Evolutionary conservation across 2,329 filamentous ascomycete species (phyloP), one percentile per base, ranked within the genome.

Genomic region (Trichoderma asperellum): DNA sequence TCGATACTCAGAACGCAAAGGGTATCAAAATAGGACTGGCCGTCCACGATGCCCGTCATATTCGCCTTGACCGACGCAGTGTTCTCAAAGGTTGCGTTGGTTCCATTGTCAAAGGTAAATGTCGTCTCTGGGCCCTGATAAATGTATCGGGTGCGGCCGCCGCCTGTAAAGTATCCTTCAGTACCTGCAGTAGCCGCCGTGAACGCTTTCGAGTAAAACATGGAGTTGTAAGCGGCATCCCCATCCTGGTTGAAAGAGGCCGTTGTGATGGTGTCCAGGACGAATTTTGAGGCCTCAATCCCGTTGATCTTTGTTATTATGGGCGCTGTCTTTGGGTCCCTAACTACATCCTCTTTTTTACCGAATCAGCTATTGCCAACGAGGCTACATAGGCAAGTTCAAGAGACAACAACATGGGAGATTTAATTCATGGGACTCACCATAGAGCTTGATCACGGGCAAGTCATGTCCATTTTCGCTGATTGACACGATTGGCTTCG

Each of bases 401-500:
- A n/a, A n/a, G n/a, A n/a, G n/a, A 21, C 2, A 61, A 16, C 14
- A 21, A 7, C 18, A 52, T 21, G 1, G 34, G 21, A 2, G 40
- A 12, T 11, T 16, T 5, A 29, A 43, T 18, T 60, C 34, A 61
- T 43, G 37, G 12, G 16, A 70, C 73, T 62, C 60, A 74, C 73
- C 62, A 57, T 71, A 69, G 4, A 74, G 58, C 68, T 75, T 75
- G 32, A 75, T 72, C 5, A 72, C 71, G 6, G 73, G 73, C 55
- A 74, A 21, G 7, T 70, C 69, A 1, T 5, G 58, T 47, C 73
- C 73, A 47, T 81, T 77, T 55, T 80, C 75, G 71, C 78, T 79
- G 61, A 80, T 73, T 6, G 80, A 82, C 5, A 81, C 76, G 74
- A 90, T 71, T 75, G 82, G 77, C 14, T 52, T 47, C 43, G 60